Evolutionary conservation across 257 asterid genomes (phyloP).

Genomic region (Solanum pennellii): DNA sequence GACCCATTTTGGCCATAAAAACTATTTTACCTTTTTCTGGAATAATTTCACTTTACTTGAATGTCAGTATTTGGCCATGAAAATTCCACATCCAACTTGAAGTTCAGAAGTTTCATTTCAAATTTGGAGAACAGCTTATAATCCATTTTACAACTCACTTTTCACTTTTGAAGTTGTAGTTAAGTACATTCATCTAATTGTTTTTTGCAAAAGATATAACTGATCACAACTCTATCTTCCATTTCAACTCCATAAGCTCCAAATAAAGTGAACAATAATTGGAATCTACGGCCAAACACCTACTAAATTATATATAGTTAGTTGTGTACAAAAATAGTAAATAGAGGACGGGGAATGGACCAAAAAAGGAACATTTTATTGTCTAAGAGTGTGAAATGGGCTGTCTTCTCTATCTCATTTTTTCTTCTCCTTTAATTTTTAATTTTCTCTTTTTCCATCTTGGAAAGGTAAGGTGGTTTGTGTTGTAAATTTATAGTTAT

Average conservation of each 20-base stretch:
- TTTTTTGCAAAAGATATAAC: neutral
- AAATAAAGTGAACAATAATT: neutral
- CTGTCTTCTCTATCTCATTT: neutral
- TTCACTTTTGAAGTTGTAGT: neutral
- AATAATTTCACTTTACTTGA: neutral
- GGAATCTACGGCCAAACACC: neutral
- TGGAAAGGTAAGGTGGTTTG: neutral
- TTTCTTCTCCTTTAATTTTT: neutral
- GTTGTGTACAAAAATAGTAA: neutral
- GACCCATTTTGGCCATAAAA: neutral
- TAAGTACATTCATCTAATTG: neutral
- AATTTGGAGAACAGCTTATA: neutral
- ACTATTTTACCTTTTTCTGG: neutral
- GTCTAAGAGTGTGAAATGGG: neutral
- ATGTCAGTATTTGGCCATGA: neutral
- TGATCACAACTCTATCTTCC: neutral
- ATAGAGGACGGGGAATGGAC: neutral
- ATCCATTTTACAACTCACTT: neutral
- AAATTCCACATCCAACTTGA: neutral
- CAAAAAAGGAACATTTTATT: neutral
- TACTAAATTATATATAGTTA: neutral
- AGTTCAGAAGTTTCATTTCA: neutral
- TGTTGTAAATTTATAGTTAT: neutral
- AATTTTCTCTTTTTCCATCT: neutral
- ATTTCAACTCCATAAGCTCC: neutral